Conservation (phyloP, 805 yeast genomes). For the Yarrowia osloensis region DNA sequence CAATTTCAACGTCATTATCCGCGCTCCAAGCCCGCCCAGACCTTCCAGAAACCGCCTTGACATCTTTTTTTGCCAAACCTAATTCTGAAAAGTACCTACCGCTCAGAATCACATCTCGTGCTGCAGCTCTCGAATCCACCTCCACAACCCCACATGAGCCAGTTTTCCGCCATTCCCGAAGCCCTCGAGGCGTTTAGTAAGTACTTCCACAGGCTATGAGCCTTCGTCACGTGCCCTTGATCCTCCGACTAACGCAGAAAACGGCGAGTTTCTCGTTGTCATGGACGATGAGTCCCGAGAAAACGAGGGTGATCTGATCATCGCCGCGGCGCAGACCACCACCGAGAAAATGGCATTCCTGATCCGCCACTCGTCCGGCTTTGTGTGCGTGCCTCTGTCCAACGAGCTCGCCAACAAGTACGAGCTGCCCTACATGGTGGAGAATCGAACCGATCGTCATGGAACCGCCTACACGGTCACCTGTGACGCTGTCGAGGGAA, state of each 20-base stretch:
- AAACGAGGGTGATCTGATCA: constrained; percentile 95
- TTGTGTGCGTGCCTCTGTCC: constrained; percentile 87
- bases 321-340: constrained; percentile 82
- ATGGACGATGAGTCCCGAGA: constrained; percentile 96
- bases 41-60: too few relatives aligned
- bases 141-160: constrained; percentile 18
- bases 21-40: too few relatives aligned
- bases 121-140: neutral
- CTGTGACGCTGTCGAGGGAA: constrained; percentile 80
- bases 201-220: constrained; percentile 36
- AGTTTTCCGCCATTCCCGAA: constrained; percentile 61
- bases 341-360: constrained; percentile 91
- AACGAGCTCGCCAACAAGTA: constrained; percentile 75
- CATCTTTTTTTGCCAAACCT: too few relatives aligned
- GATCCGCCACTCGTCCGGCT: constrained; percentile 74
- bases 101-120: neutral
- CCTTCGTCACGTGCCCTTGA: constrained; percentile 28
- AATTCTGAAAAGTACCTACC: neutral
- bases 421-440: constrained; percentile 76
- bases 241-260: constrained; percentile 38
- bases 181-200: constrained; percentile 68
- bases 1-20: too few relatives aligned
- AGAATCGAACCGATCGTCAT: constrained; percentile 72
- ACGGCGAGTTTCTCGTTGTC: constrained; percentile 86
- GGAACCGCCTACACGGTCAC: constrained; percentile 97